These are phyloP conservation scores for Candida anglica DNA, from an alignment of 805 yeast species.

Conservation along the genomic window DNA sequence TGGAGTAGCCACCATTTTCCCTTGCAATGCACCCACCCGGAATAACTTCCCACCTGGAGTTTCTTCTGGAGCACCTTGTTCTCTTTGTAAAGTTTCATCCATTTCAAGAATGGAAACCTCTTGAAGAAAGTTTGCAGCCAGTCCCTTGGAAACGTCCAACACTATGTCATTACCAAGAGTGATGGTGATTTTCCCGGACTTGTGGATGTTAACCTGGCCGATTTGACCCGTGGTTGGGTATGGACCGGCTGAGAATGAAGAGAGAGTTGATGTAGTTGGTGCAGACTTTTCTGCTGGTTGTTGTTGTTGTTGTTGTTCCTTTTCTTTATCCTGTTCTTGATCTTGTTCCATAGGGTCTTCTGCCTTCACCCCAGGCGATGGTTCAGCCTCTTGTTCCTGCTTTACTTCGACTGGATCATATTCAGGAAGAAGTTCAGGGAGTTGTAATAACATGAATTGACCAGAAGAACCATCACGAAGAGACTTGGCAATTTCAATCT, in stretches of 20 bases:
- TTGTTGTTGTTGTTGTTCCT: no score
- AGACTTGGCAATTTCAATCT: slow-evolving; percentile 19
- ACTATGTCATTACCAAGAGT: slow-evolving; percentile 65
- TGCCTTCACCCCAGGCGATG: background rate
- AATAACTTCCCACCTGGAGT: slow-evolving; percentile 17
- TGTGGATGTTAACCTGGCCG: slow-evolving; percentile 73
- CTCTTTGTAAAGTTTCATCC: slow-evolving; percentile 19
- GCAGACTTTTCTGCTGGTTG: background rate
- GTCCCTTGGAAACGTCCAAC: slow-evolving; percentile 67
- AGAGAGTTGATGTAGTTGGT: background rate
- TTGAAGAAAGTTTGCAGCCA: slow-evolving; percentile 65
- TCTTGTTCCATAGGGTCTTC: slow-evolving; percentile 5
- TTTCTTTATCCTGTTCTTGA: no score
- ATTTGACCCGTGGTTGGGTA: slow-evolving; percentile 47
- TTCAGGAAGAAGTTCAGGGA: slow-evolving; percentile 44
- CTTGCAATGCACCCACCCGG: slow-evolving; percentile 27
- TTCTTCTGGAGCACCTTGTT: slow-evolving; percentile 10
- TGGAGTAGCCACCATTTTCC: slow-evolving; percentile 30
- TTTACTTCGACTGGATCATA: slow-evolving; percentile 15
- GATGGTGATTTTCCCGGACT: slow-evolving; percentile 78
- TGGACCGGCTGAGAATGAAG: slow-evolving; percentile 1
- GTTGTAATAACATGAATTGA: slow-evolving; percentile 40
- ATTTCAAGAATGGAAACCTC: slow-evolving; percentile 60
- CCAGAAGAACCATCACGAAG: slow-evolving; percentile 15
- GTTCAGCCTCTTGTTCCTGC: slow-evolving; percentile 5